phyloP scores from a whole-genome alignment of 768 basidiomycete species.

The Tephrocybe sp. region DNA sequence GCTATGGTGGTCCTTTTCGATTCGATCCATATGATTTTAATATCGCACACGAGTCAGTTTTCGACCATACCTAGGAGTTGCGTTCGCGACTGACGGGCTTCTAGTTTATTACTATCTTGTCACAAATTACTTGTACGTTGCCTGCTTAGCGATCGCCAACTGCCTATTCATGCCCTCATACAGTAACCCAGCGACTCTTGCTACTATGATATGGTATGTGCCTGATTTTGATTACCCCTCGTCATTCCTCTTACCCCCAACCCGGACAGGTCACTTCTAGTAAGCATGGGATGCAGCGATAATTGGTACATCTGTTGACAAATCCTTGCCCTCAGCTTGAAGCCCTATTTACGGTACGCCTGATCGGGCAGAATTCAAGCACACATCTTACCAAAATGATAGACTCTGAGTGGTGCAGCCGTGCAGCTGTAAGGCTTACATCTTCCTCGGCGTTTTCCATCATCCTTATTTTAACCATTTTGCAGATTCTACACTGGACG shows the following conservation, averaged over 20 bases:
- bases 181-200: slow-evolving; percentile 5
- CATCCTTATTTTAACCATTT: background rate
- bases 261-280: slow-evolving; percentile 6
- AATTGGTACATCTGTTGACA: too few relatives aligned
- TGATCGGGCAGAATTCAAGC: background rate
- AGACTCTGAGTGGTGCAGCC: slow-evolving; percentile 5
- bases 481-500: slow-evolving; percentile 7
- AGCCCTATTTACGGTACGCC: slow-evolving; percentile 8
- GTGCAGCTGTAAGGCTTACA: slow-evolving; percentile 2
- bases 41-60: slow-evolving; percentile 7
- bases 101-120: slow-evolving; percentile 7
- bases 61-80: background rate
- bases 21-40: slow-evolving; percentile 6
- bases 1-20: background rate
- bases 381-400: background rate
- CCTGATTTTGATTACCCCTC: background rate
- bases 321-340: background rate
- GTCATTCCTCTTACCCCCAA: background rate
- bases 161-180: too few relatives aligned
- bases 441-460: background rate
- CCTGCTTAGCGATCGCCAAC: background rate
- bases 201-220: slow-evolving; percentile 4
- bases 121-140: slow-evolving; percentile 8
- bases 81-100: too few relatives aligned
- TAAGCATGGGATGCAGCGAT: too few relatives aligned